Conservation (phyloP, 129 eudicot genomes). For the Helichrysum umbraculigerum region DNA sequence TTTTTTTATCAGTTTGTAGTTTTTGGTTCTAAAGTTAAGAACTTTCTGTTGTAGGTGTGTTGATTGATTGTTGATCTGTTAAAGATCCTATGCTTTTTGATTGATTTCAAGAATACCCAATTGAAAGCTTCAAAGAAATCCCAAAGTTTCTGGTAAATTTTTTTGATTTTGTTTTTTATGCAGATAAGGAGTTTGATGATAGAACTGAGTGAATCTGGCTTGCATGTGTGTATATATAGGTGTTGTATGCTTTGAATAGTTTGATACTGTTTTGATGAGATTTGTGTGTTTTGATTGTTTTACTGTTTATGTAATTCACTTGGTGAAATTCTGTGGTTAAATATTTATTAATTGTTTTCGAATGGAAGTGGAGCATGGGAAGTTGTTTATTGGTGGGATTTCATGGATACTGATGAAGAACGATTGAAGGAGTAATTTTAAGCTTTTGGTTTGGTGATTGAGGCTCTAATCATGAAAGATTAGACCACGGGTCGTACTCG, state of each 20-base stretch:
- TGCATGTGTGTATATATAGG: not conserved
- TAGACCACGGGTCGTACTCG: conserved; percentile 93
- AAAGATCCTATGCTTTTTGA: conserved; percentile 64
- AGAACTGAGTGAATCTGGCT: conserved; percentile 14
- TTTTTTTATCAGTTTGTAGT: conserved; percentile 19
- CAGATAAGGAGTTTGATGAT: conserved; percentile 29
- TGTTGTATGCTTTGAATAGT: not conserved
- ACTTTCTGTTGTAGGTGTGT: conserved; percentile 32
- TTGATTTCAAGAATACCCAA: conserved; percentile 45
- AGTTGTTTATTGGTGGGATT: conserved; percentile 86
- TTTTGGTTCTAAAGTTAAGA: conserved; percentile 13
- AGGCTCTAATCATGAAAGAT: conserved; percentile 94
- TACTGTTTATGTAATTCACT: conserved; percentile 7
- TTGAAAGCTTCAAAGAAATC: conserved; percentile 27
- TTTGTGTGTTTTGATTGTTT: conserved; percentile 24
- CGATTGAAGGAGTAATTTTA: conserved; percentile 72
- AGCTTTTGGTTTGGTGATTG: conserved; percentile 72
- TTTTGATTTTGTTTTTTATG: conserved; percentile 24
- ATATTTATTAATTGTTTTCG: conserved; percentile 6
- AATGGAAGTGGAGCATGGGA: conserved; percentile 86
- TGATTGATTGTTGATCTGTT: conserved; percentile 40
- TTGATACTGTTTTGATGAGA: conserved; percentile 33
- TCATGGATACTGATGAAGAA: conserved; percentile 92
- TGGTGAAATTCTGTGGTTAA: not conserved
- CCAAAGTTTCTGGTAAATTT: conserved; percentile 33